Evolutionary conservation across 1,284 basidiomycete species (phyloP), one percentile per base, ranked within the genome.

Genomic region (Puccinia novopanici): DNA sequence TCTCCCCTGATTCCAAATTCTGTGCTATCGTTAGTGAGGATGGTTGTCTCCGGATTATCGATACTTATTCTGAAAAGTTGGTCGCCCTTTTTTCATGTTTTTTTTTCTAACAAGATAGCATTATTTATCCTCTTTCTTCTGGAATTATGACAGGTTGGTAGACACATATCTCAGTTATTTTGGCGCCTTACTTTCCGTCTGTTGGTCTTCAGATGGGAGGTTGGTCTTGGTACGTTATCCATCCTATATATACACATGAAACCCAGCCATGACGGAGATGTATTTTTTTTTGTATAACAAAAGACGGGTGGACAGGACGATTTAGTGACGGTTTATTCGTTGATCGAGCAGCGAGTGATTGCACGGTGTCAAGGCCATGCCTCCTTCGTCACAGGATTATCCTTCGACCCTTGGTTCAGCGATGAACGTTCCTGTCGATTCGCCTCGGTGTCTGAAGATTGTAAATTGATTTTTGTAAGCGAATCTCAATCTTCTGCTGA

Each of bases 341-440:
- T 93, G 0, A 92, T 91, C 89, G 95, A 97, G 84, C 91, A 93
- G 84, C 90, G 94, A 12, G 91, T 98, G 17, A 90, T 99, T n/a
- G 96, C 96, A 3, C 89, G 95, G 71, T 98, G 95, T 87, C 95
- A 98, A 86, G 97, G 96, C 0, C 96, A 99, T 85, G 92, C 93
- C 0, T 95, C 93, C 0, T 98, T 97, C 84, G 93, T 99, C 5
- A 92, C 93, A 91, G 92, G 15, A 88, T n/a, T n/a, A n/a, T n/a
- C n/a, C n/a, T n/a, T n/a, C n/a, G n/a, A n/a, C n/a, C n/a, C n/a
- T n/a, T n/a, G 91, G 73, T 89, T 92, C 30, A 92, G 92, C 83
- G 93, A 95, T 83, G 92, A 92, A 34, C 89, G 93, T 61, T 82
- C 83, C 71, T 80, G 82, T 74, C 81, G 85, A 30, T 96, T 98